phyloP scores from a whole-genome alignment of 352 stramenopile genomes.

The Globisporangium paddicum region DNA sequence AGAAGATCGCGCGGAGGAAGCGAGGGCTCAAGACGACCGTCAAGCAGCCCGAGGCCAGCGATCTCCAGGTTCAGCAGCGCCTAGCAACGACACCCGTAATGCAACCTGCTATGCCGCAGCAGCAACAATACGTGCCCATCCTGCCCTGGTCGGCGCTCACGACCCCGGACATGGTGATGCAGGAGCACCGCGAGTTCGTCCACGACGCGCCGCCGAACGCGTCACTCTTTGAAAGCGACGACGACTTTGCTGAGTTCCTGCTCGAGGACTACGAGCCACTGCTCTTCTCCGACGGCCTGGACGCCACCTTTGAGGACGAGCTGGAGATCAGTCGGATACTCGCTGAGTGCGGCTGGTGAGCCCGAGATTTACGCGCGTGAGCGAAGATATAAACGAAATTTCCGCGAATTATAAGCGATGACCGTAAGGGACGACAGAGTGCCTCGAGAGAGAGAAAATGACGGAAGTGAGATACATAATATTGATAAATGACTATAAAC shows the following conservation, averaged over 20 bases:
- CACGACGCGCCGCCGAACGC: constrained; percentile 3
- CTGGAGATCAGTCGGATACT: constrained; percentile 19
- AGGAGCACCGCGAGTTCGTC: constrained; percentile 17
- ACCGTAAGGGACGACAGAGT: no score
- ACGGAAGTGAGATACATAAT: no score
- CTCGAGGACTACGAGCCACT: constrained; percentile 20
- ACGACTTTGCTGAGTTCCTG: constrained; percentile 13
- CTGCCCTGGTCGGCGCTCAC: constrained; percentile 11
- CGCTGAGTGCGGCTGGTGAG: constrained; percentile 16
- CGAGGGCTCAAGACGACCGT: constrained; percentile 16
- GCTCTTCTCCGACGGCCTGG: constrained; percentile 11
- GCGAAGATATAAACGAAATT: not conserved
- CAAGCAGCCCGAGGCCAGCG: constrained; percentile 5
- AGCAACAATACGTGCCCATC: constrained; percentile 9
- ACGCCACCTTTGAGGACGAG: constrained; percentile 13
- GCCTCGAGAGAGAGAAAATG: no score
- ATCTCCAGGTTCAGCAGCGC: not conserved
- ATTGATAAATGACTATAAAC: no score
- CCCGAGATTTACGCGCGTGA: no score
- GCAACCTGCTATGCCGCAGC: not conserved
- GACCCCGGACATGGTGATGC: constrained; percentile 14
- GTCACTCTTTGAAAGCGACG: constrained; percentile 14
- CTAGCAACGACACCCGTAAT: no score
- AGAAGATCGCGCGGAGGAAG: constrained; percentile 20
- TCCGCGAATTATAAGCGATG: no score